phyloP scores from a whole-genome alignment of 192 early-diverging fungal species.

The Helicostylum pulchrum region DNA sequence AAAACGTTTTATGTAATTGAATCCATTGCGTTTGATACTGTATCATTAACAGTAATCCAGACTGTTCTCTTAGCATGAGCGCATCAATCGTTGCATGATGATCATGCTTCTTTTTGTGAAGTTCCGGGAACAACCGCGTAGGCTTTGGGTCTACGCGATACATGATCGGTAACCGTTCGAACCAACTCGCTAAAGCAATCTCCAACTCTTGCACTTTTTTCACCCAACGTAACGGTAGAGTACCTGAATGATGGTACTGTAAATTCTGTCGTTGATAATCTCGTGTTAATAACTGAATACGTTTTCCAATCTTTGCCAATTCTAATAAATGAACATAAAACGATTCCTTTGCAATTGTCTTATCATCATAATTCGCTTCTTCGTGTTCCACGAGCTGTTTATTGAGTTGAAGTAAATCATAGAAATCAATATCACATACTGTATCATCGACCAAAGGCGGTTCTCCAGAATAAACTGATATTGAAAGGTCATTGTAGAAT shows the following conservation, averaged over 20 bases:
- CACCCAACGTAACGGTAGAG: too few relatives aligned
- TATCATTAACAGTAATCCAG: slow-evolving; percentile 29
- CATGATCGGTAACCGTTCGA: slow-evolving; percentile 18
- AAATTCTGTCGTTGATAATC: slow-evolving; percentile 14
- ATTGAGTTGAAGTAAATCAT: slow-evolving; percentile 22
- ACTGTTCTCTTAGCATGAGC: slow-evolving; percentile 17
- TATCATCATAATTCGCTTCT: slow-evolving; percentile 17
- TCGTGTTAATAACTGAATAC: slow-evolving; percentile 9
- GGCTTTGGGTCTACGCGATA: slow-evolving; percentile 6
- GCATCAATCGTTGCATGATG: slow-evolving; percentile 16
- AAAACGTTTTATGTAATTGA: slow-evolving; percentile 30
- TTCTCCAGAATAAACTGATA: slow-evolving; percentile 28
- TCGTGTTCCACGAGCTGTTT: slow-evolving; percentile 1
- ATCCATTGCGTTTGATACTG: slow-evolving; percentile 38
- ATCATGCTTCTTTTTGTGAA: background rate
- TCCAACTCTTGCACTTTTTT: slow-evolving; percentile 16
- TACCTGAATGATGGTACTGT: background rate
- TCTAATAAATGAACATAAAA: slow-evolving; percentile 31
- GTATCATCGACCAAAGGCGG: slow-evolving; percentile 27
- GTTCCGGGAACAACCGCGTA: slow-evolving; percentile 6
- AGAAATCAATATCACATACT: slow-evolving; percentile 32
- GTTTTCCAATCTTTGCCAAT: slow-evolving; percentile 32
- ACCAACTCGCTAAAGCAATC: slow-evolving; percentile 25
- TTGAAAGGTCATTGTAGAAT: slow-evolving; percentile 31
- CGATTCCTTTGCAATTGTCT: slow-evolving; percentile 28